phyloP scores from a whole-genome alignment of 2,329 filamentous ascomycete species.

The Teratosphaeria epicoccoides region DNA sequence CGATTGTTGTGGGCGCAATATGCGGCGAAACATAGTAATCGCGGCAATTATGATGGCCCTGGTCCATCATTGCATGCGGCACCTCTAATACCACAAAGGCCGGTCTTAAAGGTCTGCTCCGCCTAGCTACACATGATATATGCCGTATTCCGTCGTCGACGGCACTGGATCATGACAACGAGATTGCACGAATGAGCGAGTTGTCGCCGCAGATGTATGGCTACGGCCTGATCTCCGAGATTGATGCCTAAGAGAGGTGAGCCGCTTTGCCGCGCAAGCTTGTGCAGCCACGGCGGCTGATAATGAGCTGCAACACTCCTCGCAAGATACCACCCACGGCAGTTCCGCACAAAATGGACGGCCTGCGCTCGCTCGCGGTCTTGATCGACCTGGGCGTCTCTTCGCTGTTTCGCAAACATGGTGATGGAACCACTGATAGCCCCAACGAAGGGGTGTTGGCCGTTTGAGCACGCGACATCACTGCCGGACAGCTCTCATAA shows the following conservation, averaged over 20 bases:
- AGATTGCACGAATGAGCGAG: no score
- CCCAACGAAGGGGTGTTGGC: slow-evolving; percentile 44
- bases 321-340: not conserved
- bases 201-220: no score
- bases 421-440: slow-evolving; percentile 32
- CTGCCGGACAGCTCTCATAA: slow-evolving; percentile 11
- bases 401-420: not conserved
- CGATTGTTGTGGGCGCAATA: slow-evolving; percentile 16
- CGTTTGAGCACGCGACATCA: slow-evolving; percentile 27
- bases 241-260: not conserved
- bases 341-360: not conserved
- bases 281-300: not conserved
- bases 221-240: no score
- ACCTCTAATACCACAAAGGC: not conserved
- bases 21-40: slow-evolving; percentile 26
- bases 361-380: not conserved
- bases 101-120: not conserved
- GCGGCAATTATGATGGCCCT: slow-evolving; percentile 27
- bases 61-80: slow-evolving; percentile 17
- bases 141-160: no score
- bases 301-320: not conserved
- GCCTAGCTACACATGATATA: not conserved
- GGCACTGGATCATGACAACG: no score
- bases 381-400: not conserved
- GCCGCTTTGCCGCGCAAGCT: not conserved